Percentiles rank a stretch among this genome's conserved stretches.
These are phyloP conservation scores for Metschnikowia noctiluminum DNA, from an alignment of 805 yeast genomes.

Conservation along the genomic window DNA sequence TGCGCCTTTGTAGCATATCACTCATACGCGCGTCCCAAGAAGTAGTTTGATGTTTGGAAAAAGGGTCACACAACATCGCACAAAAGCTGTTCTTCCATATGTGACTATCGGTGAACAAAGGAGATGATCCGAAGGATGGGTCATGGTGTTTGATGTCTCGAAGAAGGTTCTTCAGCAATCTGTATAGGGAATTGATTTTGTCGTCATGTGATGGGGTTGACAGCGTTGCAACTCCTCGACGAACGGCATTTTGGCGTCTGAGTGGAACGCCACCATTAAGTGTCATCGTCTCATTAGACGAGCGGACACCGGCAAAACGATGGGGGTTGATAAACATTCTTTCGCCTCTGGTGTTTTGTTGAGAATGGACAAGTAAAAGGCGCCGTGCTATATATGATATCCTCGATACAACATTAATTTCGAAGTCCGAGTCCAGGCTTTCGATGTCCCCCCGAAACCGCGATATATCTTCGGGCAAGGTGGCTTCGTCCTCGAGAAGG, in stretches of 20 bases:
- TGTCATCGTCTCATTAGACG: neutral
- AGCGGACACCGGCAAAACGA: neutral
- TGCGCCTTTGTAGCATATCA: neutral
- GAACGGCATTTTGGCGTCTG: constrained; percentile 33
- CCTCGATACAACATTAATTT: neutral
- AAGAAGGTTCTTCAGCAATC: constrained; percentile 4
- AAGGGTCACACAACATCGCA: neutral
- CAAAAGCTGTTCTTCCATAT: neutral
- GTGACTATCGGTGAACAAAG: constrained; percentile 9
- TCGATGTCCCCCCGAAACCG: neutral
- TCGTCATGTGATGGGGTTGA: neutral
- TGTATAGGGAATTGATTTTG: constrained; percentile 1
- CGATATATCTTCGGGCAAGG: neutral
- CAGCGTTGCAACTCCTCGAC: constrained; percentile 9
- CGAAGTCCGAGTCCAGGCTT: neutral
- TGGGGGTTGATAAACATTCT: constrained; percentile 14
- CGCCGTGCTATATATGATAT: constrained; percentile 11
- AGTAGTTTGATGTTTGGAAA: neutral
- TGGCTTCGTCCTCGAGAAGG: neutral
- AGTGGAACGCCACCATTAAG: constrained; percentile 23
- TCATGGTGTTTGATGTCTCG: constrained; percentile 4
- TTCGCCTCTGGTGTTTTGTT: constrained; percentile 22
- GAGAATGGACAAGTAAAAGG: constrained; percentile 26
- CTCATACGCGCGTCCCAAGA: neutral
- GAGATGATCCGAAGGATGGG: constrained; percentile 10